Conservation (phyloP, 208 protist species). For the Leishmania guyanensis region DNA sequence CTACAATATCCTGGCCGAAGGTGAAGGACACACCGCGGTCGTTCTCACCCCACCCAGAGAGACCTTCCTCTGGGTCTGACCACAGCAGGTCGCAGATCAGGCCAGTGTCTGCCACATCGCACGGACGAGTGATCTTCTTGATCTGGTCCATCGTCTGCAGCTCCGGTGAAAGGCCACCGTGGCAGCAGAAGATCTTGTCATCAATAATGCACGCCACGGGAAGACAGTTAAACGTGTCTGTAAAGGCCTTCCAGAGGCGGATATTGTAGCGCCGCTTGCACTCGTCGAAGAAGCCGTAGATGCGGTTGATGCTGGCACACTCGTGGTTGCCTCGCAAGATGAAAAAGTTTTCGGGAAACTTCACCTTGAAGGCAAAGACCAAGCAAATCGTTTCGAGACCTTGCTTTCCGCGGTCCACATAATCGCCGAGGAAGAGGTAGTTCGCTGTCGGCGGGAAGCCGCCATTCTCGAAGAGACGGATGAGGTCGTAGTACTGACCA, state of each 20-base stretch:
- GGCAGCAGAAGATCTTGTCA: slow-evolving; percentile 99
- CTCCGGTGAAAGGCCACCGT: slow-evolving; percentile 98
- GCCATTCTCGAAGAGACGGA: slow-evolving; percentile 99
- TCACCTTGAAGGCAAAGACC: slow-evolving; percentile 98
- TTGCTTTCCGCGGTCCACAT: slow-evolving; percentile 99
- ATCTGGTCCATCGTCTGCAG: slow-evolving; percentile 97
- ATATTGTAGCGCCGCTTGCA: slow-evolving; percentile 99
- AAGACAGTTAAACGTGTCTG: slow-evolving; percentile 99
- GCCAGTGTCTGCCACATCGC: slow-evolving; percentile 98
- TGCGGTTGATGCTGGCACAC: slow-evolving; percentile 99
- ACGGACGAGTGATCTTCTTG: slow-evolving; percentile 96
- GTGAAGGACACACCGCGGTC: slow-evolving; percentile 93
- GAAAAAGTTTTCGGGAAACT: slow-evolving; percentile 99
- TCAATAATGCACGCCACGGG: slow-evolving; percentile 99
- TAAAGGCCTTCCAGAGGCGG: slow-evolving; percentile 99
- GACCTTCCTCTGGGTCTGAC: slow-evolving; percentile 98
- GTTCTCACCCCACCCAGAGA: slow-evolving; percentile 92
- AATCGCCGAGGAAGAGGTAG: slow-evolving; percentile 99
- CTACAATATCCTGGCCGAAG: slow-evolving; percentile 93
- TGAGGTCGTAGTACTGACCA: slow-evolving; percentile 99
- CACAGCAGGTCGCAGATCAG: slow-evolving; percentile 99
- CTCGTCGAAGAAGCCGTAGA: slow-evolving; percentile 99
- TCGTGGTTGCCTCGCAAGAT: slow-evolving; percentile 99
- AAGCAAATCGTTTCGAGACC: slow-evolving; percentile 98
- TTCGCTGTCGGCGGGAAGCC: slow-evolving; percentile 99